These are phyloP conservation scores for Lasiodiplodia gonubiensis DNA, from an alignment of 2,329 filamentous ascomycete species.

Conservation along the genomic window DNA sequence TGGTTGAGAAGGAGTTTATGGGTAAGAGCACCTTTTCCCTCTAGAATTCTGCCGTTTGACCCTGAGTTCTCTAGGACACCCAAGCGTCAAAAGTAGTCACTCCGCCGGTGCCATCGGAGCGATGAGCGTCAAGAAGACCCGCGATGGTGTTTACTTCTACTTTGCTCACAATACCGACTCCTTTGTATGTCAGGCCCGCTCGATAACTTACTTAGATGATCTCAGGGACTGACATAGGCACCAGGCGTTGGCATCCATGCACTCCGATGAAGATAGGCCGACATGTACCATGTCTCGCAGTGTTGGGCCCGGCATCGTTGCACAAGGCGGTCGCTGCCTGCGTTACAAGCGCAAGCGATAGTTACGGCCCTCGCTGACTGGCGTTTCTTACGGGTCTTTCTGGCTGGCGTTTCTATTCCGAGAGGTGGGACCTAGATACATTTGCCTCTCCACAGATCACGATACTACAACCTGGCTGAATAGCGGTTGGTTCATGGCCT, in stretches of 20 bases:
- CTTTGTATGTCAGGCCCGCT: slow-evolving; percentile 55
- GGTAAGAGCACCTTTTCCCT: slow-evolving; percentile 48
- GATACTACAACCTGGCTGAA: not conserved
- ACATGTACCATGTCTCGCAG: slow-evolving; percentile 87
- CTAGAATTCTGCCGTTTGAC: not conserved
- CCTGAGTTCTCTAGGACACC: slow-evolving; percentile 62
- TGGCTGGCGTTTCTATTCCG: not conserved
- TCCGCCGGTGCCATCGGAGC: slow-evolving; percentile 90
- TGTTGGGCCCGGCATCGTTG: slow-evolving; percentile 57
- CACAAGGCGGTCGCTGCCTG: slow-evolving; percentile 60
- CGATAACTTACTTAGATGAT: not conserved
- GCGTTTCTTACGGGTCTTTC: not conserved
- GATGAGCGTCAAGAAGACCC: slow-evolving; percentile 85
- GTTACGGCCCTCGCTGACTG: not conserved
- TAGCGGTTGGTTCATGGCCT: not conserved
- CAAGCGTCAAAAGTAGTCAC: slow-evolving; percentile 78
- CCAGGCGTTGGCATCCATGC: slow-evolving; percentile 86
- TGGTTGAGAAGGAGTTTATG: slow-evolving; percentile 92
- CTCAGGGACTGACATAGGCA: not conserved
- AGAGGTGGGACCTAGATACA: not conserved
- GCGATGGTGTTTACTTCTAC: slow-evolving; percentile 78
- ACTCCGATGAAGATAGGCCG: slow-evolving; percentile 74
- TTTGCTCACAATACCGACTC: slow-evolving; percentile 97
- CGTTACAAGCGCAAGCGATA: slow-evolving; percentile 39
- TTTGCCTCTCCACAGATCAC: not conserved